Conservation (phyloP, 2,329 filamentous ascomycete species). For the Microthyrium microscopicum region DNA sequence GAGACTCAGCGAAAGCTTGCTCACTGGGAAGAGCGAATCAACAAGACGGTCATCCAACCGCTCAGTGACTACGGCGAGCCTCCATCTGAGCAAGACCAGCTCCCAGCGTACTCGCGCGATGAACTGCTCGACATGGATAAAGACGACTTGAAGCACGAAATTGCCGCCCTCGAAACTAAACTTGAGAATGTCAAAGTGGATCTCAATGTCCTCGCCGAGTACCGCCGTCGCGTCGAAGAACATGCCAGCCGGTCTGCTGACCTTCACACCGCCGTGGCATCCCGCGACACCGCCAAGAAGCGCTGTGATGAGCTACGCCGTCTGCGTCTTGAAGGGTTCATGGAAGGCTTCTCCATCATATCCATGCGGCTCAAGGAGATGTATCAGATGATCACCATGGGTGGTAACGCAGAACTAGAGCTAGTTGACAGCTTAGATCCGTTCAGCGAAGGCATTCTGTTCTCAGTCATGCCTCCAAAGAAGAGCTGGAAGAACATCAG, state of each 20-base stretch:
- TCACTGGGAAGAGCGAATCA: constrained; percentile 79
- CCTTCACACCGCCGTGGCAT: constrained; percentile 57
- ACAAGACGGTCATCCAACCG: constrained; percentile 70
- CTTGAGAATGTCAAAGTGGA: constrained; percentile 80
- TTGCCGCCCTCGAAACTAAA: constrained; percentile 51
- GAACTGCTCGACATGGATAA: constrained; percentile 49
- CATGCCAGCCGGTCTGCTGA: constrained; percentile 70
- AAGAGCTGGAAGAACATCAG: constrained; percentile 99
- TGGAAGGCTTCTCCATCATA: constrained; percentile 92
- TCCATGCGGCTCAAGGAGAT: constrained; percentile 94
- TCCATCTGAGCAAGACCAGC: constrained; percentile 21
- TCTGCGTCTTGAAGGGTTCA: constrained; percentile 85
- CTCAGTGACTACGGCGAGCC: constrained; percentile 44
- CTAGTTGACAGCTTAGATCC: constrained; percentile 92
- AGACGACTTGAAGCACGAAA: constrained; percentile 43
- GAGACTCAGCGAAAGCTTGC: constrained; percentile 73
- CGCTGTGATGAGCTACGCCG: constrained; percentile 84
- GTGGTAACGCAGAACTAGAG: constrained; percentile 92
- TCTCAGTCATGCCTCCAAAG: constrained; percentile 98
- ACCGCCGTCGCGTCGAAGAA: constrained; percentile 71
- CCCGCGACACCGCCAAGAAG: constrained; percentile 77
- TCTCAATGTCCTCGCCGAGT: constrained; percentile 73
- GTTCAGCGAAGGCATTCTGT: constrained; percentile 91
- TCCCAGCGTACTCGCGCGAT: constrained; percentile 66
- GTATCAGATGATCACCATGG: constrained; percentile 99